These are phyloP conservation scores for Limonomyces culmigenus DNA, from an alignment of 1,284 basidiomycete species.

Conservation along the genomic window DNA sequence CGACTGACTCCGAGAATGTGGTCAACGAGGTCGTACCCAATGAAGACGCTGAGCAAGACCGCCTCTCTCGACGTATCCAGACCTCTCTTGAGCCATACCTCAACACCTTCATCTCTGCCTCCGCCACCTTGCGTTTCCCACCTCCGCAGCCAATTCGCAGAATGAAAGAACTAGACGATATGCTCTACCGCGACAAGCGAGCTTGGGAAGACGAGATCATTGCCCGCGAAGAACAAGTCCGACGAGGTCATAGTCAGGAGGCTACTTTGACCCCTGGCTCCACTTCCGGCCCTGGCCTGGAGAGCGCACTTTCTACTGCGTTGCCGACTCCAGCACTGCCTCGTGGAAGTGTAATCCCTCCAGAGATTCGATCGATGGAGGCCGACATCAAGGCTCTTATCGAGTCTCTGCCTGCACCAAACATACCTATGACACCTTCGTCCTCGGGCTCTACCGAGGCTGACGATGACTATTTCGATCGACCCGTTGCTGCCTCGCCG, in stretches of 20 bases:
- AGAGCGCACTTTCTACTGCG: conserved; percentile 3
- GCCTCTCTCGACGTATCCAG: conserved; percentile 57
- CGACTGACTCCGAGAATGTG: background rate
- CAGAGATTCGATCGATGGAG: too few relatives aligned
- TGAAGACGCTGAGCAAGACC: conserved; percentile 50
- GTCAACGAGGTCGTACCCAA: conserved; percentile 40
- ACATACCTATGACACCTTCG: conserved; percentile 25
- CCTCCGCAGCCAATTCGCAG: conserved; percentile 75
- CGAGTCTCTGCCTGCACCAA: conserved; percentile 40
- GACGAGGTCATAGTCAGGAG: conserved; percentile 27
- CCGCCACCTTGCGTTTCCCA: conserved; percentile 76
- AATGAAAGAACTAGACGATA: conserved; percentile 77
- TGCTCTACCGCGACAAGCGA: conserved; percentile 46
- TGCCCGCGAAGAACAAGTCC: conserved; percentile 52
- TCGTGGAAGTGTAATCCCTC: too few relatives aligned
- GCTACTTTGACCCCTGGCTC: conserved; percentile 18
- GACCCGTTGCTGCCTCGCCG: conserved; percentile 5
- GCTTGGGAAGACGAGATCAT: conserved; percentile 78
- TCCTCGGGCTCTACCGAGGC: conserved; percentile 9
- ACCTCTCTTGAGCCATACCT: conserved; percentile 69
- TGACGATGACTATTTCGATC: background rate
- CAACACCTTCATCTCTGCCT: conserved; percentile 78
- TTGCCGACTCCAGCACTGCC: background rate
- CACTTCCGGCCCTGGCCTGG: conserved; percentile 4
- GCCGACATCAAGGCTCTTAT: conserved; percentile 54